Evolutionary conservation across 768 basidiomycete species (phyloP).

Genomic region (Mycena olivaceomarginata): DNA sequence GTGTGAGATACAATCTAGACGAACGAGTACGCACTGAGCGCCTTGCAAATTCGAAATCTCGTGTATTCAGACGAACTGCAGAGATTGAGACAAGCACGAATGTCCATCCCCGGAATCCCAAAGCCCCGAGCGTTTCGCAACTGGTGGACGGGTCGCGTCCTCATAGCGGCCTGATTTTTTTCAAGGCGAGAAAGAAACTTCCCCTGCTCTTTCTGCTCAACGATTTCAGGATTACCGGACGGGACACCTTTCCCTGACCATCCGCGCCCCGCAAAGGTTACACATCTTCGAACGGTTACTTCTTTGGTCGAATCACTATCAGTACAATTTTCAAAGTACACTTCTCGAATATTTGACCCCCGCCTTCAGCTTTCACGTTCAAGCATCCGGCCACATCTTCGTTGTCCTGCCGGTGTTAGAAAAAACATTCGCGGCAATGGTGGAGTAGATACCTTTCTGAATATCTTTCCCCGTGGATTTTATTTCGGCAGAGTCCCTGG

Average conservation of each 20-base stretch:
- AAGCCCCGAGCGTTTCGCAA: too few species aligned
- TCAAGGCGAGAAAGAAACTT: too few species aligned
- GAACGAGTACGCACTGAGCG: too few species aligned
- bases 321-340: conserved; percentile 24
- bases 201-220: conserved; percentile 5
- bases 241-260: not conserved
- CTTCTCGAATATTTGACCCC: conserved; percentile 18
- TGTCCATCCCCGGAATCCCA: too few species aligned
- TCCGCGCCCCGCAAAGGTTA: conserved; percentile 5
- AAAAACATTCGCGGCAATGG: conserved; percentile 24
- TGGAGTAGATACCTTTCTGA: conserved; percentile 20
- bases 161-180: too few species aligned
- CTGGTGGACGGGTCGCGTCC: too few species aligned
- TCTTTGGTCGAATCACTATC: conserved; percentile 28
- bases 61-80: too few species aligned
- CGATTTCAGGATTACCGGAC: not conserved
- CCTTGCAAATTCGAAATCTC: too few species aligned
- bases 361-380: not conserved
- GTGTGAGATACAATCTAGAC: too few species aligned
- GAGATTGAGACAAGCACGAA: too few species aligned
- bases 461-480: conserved; percentile 21
- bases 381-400: conserved; percentile 12
- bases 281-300: conserved; percentile 15
- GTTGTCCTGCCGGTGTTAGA: conserved; percentile 13
- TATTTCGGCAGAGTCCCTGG: conserved; percentile 24